Evolutionary conservation across 2,329 filamentous ascomycete species (phyloP).

Genomic region (Diaporthe sp.): DNA sequence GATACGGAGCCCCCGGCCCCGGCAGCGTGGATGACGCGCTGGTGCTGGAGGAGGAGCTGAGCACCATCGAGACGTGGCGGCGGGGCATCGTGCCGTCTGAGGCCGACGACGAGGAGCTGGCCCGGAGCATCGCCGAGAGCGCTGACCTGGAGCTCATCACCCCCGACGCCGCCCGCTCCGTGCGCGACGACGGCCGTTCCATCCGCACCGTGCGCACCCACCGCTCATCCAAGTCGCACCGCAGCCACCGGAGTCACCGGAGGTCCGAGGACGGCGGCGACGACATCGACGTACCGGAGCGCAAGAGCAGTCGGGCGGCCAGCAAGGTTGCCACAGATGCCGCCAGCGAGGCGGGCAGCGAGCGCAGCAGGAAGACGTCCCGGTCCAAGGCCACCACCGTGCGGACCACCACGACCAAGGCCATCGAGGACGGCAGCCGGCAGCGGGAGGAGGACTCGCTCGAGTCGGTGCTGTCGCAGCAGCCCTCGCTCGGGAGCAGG

Average conservation of each 20-base stretch:
- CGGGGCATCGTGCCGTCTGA: constrained; percentile 66
- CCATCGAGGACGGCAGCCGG: constrained; percentile 53
- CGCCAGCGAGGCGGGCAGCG: constrained; percentile 50
- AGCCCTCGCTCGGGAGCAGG: constrained; percentile 55
- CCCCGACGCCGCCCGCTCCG: constrained; percentile 65
- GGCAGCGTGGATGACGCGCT: constrained; percentile 64
- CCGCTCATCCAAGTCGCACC: constrained; percentile 46
- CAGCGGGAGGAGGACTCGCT: constrained; percentile 51
- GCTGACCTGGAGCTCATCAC: constrained; percentile 65
- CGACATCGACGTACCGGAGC: constrained; percentile 44
- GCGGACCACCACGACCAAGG: constrained; percentile 47
- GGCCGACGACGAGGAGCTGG: constrained; percentile 45
- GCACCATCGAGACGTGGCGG: constrained; percentile 71
- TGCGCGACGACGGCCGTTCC: constrained; percentile 50
- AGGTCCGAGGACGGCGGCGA: constrained; percentile 32
- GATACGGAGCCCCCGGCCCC: constrained; percentile 34
- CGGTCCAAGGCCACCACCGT: constrained; percentile 50
- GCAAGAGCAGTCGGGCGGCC: constrained; percentile 49
- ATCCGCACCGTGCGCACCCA: constrained; percentile 56
- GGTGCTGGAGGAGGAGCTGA: constrained; percentile 70
- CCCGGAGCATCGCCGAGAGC: constrained; percentile 58
- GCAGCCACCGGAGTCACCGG: constrained; percentile 41
- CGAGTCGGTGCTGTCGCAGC: constrained; percentile 53
- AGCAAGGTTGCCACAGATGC: constrained; percentile 38
- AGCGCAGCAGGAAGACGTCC: constrained; percentile 48